Conservation (phyloP, 176 grass and related monocot species). For the Melocanna baccifera region DNA sequence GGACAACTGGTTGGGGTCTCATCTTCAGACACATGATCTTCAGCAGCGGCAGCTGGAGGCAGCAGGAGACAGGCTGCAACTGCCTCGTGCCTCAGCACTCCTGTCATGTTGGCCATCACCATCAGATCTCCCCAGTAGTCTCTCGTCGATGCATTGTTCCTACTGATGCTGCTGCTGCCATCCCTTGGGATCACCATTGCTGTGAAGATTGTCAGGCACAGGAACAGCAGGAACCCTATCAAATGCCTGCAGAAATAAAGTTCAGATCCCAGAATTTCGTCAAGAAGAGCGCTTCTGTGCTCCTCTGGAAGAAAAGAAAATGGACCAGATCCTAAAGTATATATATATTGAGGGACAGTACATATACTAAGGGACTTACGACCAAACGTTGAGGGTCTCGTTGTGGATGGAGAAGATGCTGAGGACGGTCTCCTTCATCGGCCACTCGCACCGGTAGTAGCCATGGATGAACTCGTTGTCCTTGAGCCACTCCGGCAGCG, state of each 20-base stretch:
- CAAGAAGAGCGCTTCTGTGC: not conserved
- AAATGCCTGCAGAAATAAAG: constrained; percentile 52
- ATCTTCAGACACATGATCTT: constrained; percentile 21
- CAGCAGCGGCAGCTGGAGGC: constrained; percentile 24
- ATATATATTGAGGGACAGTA: not conserved
- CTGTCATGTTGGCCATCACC: constrained; percentile 39
- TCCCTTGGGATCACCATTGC: constrained; percentile 61
- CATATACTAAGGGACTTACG: constrained; percentile 39
- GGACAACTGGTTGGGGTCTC: constrained; percentile 41
- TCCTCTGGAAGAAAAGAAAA: not conserved
- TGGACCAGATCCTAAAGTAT: not conserved
- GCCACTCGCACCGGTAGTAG: constrained; percentile 79
- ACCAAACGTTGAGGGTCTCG: constrained; percentile 86
- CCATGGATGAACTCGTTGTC: constrained; percentile 81
- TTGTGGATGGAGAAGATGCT: constrained; percentile 93
- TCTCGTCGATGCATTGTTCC: not conserved
- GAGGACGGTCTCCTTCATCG: constrained; percentile 69
- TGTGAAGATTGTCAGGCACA: constrained; percentile 63
- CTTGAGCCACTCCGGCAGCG: constrained; percentile 73
- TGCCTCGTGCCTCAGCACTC: constrained; percentile 33
- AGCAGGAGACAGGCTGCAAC: constrained; percentile 41
- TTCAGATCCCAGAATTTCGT: not conserved
- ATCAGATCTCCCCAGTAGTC: constrained; percentile 36
- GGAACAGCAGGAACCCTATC: constrained; percentile 77
- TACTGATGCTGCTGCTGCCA: not conserved